Percentiles rank a stretch among this genome's conserved stretches.
These are phyloP conservation scores for Entelexis paramagnoliae DNA, from an alignment of 1,139 yeast genomes.

Conservation along the genomic window DNA sequence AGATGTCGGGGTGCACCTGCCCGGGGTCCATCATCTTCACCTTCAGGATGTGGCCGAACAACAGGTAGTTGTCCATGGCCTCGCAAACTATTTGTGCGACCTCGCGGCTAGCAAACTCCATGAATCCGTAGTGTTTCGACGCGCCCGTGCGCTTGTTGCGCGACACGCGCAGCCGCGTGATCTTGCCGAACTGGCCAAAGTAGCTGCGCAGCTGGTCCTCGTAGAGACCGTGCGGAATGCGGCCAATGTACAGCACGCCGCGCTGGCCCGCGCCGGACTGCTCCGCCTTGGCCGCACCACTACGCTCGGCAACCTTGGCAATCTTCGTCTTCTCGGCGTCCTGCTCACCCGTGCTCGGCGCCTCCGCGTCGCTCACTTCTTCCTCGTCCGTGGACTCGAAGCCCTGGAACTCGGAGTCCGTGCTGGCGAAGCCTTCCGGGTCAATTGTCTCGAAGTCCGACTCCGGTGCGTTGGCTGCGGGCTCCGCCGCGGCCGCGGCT, in stretches of 20 bases:
- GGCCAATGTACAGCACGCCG: conserved; percentile 79
- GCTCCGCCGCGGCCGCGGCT: neutral
- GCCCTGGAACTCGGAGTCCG: conserved; percentile 23
- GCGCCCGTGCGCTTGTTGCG: conserved; percentile 86
- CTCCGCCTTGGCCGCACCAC: too few species aligned
- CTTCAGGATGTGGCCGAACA: conserved; percentile 76
- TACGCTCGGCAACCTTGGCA: conserved; percentile 24
- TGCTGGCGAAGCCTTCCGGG: conserved; percentile 16
- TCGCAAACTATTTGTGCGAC: conserved; percentile 87
- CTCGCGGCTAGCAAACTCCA: conserved; percentile 63
- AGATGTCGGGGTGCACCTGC: conserved; percentile 40
- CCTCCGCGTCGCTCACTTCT: conserved; percentile 20
- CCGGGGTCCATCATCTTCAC: conserved; percentile 46
- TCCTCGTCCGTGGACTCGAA: conserved; percentile 24
- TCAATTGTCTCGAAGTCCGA: conserved; percentile 11
- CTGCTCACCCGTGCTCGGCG: conserved; percentile 27
- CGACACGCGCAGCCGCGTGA: conserved; percentile 65
- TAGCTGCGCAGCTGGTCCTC: conserved; percentile 72
- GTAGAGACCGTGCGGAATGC: conserved; percentile 87
- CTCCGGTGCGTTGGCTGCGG: conserved; percentile 3
- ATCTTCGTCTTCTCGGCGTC: conserved; percentile 23
- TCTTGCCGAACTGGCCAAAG: conserved; percentile 81
- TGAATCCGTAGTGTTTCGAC: conserved; percentile 85
- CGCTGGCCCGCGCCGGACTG: conserved; percentile 28
- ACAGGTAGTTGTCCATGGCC: conserved; percentile 86